Evolutionary conservation across 139 green algal genomes (phyloP).

Genomic region (Parachlorella kessleri): DNA sequence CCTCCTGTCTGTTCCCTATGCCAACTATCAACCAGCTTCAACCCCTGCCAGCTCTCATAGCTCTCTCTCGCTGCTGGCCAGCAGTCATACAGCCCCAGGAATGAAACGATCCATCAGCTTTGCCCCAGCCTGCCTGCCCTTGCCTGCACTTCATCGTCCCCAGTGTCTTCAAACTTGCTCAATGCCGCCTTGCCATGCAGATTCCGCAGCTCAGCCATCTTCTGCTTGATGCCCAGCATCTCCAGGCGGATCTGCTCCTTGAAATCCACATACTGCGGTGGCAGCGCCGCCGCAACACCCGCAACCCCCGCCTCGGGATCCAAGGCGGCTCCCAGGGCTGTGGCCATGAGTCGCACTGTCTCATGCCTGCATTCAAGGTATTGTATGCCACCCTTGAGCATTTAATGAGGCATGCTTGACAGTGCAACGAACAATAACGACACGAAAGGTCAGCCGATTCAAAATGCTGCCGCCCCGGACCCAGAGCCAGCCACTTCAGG

Average conservation of each 20-base stretch:
- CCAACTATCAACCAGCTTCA: no score
- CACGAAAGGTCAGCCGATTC: no score
- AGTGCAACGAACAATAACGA: no score
- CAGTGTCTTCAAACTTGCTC: conserved; percentile 62
- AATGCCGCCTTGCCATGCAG: conserved; percentile 51
- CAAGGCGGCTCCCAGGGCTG: conserved; percentile 41
- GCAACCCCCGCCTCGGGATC: conserved; percentile 37
- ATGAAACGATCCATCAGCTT: background rate
- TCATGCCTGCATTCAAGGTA: conserved; percentile 20
- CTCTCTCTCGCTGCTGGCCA: no score
- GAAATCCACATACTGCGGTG: conserved; percentile 56
- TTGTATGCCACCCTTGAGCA: no score
- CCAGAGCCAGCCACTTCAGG: no score
- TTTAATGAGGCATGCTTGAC: no score
- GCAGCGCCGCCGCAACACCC: conserved; percentile 14
- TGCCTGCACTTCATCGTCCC: conserved; percentile 48
- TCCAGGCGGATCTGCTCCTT: conserved; percentile 54
- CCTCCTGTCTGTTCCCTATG: no score
- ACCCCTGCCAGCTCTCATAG: no score
- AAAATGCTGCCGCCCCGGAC: no score
- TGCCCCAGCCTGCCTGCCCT: no score
- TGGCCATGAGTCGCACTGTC: conserved; percentile 48
- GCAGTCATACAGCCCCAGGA: no score
- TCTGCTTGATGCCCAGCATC: conserved; percentile 58
- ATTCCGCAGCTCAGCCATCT: conserved; percentile 59